Conservation (phyloP, 2,329 filamentous ascomycete genomes). For the Monilinia fructicola region DNA sequence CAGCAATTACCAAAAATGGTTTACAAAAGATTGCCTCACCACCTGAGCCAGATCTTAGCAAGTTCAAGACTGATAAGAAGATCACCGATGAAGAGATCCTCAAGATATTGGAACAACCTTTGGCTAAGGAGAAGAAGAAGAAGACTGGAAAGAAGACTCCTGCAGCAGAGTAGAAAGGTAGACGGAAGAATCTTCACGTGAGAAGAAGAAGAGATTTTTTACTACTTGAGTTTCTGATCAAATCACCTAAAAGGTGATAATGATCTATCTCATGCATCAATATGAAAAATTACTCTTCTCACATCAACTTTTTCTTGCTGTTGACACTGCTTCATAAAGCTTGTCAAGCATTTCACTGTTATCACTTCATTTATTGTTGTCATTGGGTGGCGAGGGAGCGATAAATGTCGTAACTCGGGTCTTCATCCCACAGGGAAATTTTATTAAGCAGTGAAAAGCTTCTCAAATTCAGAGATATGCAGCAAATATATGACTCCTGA, state of each 20-base stretch:
- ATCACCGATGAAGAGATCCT: constrained; percentile 94
- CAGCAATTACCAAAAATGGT: constrained; percentile 97
- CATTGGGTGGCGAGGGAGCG: background rate
- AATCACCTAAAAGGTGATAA: constrained; percentile 8
- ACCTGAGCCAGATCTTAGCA: constrained; percentile 71
- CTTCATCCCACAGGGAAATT: constrained; percentile 15
- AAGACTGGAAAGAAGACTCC: constrained; percentile 46
- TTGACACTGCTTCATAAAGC: constrained; percentile 24
- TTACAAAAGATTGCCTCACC: constrained; percentile 81
- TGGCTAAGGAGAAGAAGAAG: constrained; percentile 72
- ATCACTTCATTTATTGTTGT: constrained; percentile 13
- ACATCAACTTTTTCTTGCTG: constrained; percentile 28
- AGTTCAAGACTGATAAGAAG: constrained; percentile 95
- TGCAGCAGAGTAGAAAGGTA: constrained; percentile 36
- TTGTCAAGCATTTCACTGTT: constrained; percentile 18
- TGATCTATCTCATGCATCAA: constrained; percentile 6
- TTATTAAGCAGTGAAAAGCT: constrained; percentile 29
- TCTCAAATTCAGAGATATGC: constrained; percentile 34
- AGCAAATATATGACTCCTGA: constrained; percentile 25
- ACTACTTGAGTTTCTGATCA: background rate
- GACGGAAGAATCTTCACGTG: constrained; percentile 42
- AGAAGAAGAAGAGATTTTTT: constrained; percentile 18
- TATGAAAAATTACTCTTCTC: constrained; percentile 8
- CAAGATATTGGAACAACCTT: constrained; percentile 86
- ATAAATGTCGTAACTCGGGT: constrained; percentile 17